Conservation (phyloP, 441 rosid species). For the Cnidoscolus chayamansa region DNA sequence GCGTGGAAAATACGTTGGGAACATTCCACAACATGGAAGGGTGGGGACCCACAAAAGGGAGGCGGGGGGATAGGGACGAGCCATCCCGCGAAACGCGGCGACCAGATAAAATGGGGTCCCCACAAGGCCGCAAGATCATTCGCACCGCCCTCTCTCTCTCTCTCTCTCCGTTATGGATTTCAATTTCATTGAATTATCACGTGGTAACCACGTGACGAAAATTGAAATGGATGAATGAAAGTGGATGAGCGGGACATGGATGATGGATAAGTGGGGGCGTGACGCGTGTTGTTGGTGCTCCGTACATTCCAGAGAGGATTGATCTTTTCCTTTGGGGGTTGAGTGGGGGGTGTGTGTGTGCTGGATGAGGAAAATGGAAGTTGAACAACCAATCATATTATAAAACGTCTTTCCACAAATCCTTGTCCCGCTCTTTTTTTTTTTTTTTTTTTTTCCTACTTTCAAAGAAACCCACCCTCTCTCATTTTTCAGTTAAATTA, state of each 20-base stretch:
- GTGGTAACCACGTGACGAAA: no score
- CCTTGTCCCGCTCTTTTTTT: background rate
- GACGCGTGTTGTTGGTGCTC: background rate
- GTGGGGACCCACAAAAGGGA: background rate
- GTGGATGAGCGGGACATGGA: background rate
- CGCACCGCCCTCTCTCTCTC: background rate
- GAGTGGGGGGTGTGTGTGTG: no score
- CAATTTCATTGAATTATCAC: background rate
- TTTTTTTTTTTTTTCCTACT: no score
- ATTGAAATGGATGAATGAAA: no score
- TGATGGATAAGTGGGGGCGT: background rate
- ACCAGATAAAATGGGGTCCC: background rate
- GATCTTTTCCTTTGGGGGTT: no score
- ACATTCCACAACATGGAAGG: background rate
- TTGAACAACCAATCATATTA: background rate
- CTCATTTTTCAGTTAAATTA: background rate
- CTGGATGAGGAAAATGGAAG: background rate
- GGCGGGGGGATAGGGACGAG: background rate
- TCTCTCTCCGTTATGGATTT: background rate
- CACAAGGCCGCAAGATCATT: background rate
- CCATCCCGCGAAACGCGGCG: slow-evolving; percentile 10
- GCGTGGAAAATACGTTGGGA: background rate
- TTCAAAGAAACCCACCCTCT: no score
- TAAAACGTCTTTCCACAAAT: background rate
- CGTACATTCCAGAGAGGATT: background rate